Conservation (phyloP, 306 rosid genomes). For the Cyamopsis tetragonoloba region DNA sequence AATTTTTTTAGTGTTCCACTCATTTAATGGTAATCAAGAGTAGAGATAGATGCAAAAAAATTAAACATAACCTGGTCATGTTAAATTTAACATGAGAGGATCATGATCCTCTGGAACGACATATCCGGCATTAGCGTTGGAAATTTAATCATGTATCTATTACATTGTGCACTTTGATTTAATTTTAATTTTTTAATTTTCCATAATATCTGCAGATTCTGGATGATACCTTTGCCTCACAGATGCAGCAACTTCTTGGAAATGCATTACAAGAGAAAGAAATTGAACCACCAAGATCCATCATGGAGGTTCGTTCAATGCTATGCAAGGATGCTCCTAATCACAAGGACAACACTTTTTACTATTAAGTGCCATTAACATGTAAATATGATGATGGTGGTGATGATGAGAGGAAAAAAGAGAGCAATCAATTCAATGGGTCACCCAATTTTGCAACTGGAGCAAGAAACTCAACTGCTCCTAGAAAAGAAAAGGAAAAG, state of each 20-base stretch:
- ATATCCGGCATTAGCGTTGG: too few relatives aligned
- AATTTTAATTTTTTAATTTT: neutral
- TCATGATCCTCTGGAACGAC: too few relatives aligned
- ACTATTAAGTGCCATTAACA: conserved; percentile 37
- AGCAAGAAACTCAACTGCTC: conserved; percentile 78
- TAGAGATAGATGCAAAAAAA: too few relatives aligned
- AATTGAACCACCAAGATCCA: conserved; percentile 70
- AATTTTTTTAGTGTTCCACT: too few relatives aligned
- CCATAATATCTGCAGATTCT: conserved; percentile 49
- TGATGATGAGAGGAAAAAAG: neutral
- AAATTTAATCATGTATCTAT: too few relatives aligned
- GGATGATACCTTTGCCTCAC: conserved; percentile 88
- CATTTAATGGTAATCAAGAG: too few relatives aligned
- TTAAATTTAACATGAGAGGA: too few relatives aligned
- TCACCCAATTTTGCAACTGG: conserved; percentile 53
- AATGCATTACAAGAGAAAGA: conserved; percentile 85
- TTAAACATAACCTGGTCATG: too few relatives aligned
- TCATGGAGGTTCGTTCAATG: conserved; percentile 92
- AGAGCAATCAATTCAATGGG: neutral
- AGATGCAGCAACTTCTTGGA: conserved; percentile 86
- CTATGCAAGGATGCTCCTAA: conserved; percentile 75
- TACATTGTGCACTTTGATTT: too few relatives aligned
- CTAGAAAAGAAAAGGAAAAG: too few relatives aligned
- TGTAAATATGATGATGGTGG: conserved; percentile 40
- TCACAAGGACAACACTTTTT: conserved; percentile 58